phyloP scores from a whole-genome alignment of 352 stramenopile species.

The Globisporangium alternatum region DNA sequence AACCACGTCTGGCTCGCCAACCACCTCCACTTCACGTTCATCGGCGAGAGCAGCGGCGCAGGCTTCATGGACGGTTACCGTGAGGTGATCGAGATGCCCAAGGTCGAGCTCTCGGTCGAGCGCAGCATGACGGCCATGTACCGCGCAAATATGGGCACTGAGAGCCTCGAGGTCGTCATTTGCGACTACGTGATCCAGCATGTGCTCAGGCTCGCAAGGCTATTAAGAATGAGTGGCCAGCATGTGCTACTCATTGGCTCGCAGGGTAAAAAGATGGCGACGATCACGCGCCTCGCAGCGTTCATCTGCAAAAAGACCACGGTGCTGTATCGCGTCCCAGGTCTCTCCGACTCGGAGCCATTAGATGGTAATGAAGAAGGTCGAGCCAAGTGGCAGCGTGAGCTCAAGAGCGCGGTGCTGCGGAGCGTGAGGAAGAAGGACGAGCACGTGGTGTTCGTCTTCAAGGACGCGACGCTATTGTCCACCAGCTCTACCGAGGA shows the following conservation, averaged over 20 bases:
- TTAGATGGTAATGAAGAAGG: neutral
- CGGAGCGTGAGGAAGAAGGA: slow-evolving; percentile 35
- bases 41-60: slow-evolving; percentile 40
- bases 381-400: slow-evolving; percentile 27
- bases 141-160: slow-evolving; percentile 21
- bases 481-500: neutral
- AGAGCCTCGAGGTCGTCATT: slow-evolving; percentile 47
- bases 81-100: slow-evolving; percentile 51
- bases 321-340: slow-evolving; percentile 26
- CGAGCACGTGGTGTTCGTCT: slow-evolving; percentile 44
- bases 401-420: slow-evolving; percentile 41
- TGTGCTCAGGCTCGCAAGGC: slow-evolving; percentile 44
- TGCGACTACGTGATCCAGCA: slow-evolving; percentile 58
- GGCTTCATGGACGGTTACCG: slow-evolving; percentile 46
- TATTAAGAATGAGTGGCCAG: slow-evolving; percentile 34
- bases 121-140: slow-evolving; percentile 60
- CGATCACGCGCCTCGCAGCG: slow-evolving; percentile 46
- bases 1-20: slow-evolving; percentile 40
- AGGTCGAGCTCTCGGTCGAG: slow-evolving; percentile 51
- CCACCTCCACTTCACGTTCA: slow-evolving; percentile 54
- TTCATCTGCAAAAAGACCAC: slow-evolving; percentile 48
- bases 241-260: slow-evolving; percentile 48
- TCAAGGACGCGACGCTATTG: slow-evolving; percentile 44
- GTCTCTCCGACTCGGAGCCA: neutral
- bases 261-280: slow-evolving; percentile 45